Evolutionary conservation across 2,329 filamentous ascomycete species (phyloP).

Genomic region (Colletotrichum nymphaeae): DNA sequence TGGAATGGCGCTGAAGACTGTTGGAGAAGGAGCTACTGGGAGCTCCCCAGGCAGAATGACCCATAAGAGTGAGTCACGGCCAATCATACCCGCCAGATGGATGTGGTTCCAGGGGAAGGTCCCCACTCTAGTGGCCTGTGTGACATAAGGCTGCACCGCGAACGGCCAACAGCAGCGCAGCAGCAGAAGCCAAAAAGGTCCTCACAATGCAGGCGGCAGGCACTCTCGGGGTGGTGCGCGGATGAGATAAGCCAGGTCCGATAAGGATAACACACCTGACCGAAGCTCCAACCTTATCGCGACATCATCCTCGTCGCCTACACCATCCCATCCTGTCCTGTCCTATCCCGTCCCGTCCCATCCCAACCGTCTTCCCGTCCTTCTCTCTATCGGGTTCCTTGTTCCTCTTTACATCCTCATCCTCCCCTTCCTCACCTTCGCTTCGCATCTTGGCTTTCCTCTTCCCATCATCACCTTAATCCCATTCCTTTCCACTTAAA

Average conservation of each 20-base stretch:
- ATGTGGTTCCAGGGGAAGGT: conserved; percentile 5
- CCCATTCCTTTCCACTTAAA: conserved; percentile 2
- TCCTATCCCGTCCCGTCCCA: neutral
- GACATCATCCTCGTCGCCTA: conserved; percentile 32
- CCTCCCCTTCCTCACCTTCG: neutral
- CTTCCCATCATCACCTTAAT: neutral
- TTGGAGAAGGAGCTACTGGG: conserved; percentile 17
- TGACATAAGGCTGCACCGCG: conserved; percentile 29
- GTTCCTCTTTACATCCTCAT: neutral
- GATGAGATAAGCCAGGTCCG: neutral
- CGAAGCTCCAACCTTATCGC: conserved; percentile 36
- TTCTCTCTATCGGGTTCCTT: neutral
- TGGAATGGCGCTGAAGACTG: conserved; percentile 5
- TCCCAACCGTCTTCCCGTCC: neutral
- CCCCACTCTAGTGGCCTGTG: conserved; percentile 8
- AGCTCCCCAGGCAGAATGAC: neutral
- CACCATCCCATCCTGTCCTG: conserved; percentile 7
- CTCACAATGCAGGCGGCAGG: neutral
- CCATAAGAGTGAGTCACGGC: neutral
- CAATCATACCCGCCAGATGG: neutral
- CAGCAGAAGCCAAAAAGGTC: neutral
- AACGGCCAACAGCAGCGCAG: neutral
- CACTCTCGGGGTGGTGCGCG: neutral
- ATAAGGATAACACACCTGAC: conserved; percentile 34
- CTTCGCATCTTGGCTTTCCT: neutral